Evolutionary conservation across 495 filamentous ascomycete species (phyloP).

Genomic region (Aspergillus sclerotiicarbonarius): DNA sequence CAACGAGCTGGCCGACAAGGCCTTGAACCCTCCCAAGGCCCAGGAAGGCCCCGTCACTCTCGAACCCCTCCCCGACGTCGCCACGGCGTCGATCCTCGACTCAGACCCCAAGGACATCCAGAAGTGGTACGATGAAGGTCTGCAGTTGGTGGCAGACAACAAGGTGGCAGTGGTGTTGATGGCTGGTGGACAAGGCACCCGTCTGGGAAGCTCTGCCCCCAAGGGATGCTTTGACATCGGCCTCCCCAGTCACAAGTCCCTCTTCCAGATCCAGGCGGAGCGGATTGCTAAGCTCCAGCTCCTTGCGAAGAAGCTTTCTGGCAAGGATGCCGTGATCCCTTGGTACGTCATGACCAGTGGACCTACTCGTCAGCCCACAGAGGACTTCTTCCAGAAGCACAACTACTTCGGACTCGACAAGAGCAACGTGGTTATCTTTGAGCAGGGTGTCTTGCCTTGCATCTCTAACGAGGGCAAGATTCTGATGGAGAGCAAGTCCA

Average conservation of each 20-base stretch:
- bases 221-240: constrained; percentile 98
- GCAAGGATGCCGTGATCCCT: constrained; percentile 69
- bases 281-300: constrained; percentile 83
- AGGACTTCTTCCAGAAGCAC: constrained; percentile 87
- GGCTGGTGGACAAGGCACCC: constrained; percentile 95
- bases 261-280: constrained; percentile 98
- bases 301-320: constrained; percentile 70
- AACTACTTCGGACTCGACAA: constrained; percentile 84
- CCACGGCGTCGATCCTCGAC: constrained; percentile 88
- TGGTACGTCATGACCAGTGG: constrained; percentile 99
- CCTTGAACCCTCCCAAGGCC: constrained; percentile 70
- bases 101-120: constrained; percentile 76
- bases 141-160: constrained; percentile 81
- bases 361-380: constrained; percentile 87
- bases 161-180: constrained; percentile 95
- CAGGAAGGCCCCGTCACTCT: constrained; percentile 54
- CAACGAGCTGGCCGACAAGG: constrained; percentile 78
- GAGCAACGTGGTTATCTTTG: constrained; percentile 88
- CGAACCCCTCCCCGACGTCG: constrained; percentile 87
- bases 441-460: constrained; percentile 95
- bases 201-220: constrained; percentile 88
- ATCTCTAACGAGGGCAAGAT: constrained; percentile 99
- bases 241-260: constrained; percentile 83
- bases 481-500: constrained; percentile 83
- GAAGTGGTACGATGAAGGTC: constrained; percentile 79